Base-by-base conservation (phyloP, 192 early-diverging fungal genomes). In the Thamnidium elegans region DNA sequence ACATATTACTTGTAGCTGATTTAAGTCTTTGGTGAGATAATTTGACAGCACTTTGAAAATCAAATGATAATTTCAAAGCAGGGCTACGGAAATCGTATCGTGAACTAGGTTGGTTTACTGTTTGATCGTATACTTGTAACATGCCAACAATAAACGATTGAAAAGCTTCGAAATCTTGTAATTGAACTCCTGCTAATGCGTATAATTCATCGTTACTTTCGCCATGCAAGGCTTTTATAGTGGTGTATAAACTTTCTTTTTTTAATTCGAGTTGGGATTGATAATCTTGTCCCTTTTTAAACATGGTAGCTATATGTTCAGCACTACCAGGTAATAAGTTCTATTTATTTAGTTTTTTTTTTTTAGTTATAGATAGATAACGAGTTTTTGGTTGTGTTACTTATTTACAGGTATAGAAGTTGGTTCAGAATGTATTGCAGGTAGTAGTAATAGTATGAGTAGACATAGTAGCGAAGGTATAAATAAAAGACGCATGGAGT, bases 31-130 rank as follows among this genome's bases (percentile, higher is more conserved):
- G 45, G 48, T 70, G 65, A 17, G 63, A 67, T 34, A 45, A 32
- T 44, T 76, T 71, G 31, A 76, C 50, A 0, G 74, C 69, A 4
- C 68, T 34, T 34, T 71, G 66, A 34, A 76, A 76, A 30, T 76
- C 69, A 60, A 59, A 68, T 15, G 69, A 56, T 1, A 71, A 47
- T 23, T 56, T 51, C 10, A 76, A 43, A 1, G 69, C 60, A 32
- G 69, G 65, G 8, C 55, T 65, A 9, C 62, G 61, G 14, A 60
- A 76, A 21, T 76, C 70, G 39, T 64, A 70, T 7, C 11, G 7
- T 15, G 61, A 42, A 10, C 50, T 42, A 8, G 60, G 20, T 23
- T 55, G 44, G 19, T 70, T 54, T 3, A 76, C 70, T 1, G 66
- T 68, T 11, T 63, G 44, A 7, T 21, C 62, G 53, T 76, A 76